These are phyloP conservation scores for Backusella parvicylindrica DNA, from an alignment of 192 early-diverging fungal genomes.

Conservation along the genomic window DNA sequence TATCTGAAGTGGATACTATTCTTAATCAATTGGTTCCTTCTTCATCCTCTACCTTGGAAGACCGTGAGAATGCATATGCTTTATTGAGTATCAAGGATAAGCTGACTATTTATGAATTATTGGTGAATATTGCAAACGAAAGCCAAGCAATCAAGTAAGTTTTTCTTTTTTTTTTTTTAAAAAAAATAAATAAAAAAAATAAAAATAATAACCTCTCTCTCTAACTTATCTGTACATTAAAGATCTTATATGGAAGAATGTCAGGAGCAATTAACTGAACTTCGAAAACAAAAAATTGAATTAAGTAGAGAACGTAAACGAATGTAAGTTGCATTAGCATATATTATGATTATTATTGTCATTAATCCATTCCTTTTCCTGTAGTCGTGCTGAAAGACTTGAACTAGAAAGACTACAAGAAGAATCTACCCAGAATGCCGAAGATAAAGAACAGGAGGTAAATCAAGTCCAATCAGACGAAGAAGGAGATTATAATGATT, in stretches of 20 bases:
- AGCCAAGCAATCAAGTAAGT: conserved; percentile 50
- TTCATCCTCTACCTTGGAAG: conserved; percentile 34
- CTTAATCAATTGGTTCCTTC: conserved; percentile 42
- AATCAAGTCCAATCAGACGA: not conserved
- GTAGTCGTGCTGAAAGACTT: conserved; percentile 33
- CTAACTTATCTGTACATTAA: not conserved
- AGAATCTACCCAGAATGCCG: conserved; percentile 1
- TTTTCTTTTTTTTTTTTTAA: too few species aligned
- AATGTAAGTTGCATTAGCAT: conserved; percentile 42
- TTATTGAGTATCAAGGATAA: conserved; percentile 46
- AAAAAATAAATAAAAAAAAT: too few species aligned
- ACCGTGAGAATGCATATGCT: conserved; percentile 38
- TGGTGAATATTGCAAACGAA: conserved; percentile 58
- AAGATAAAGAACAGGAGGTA: not conserved
- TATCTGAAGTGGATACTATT: conserved; percentile 44
- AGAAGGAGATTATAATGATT: conserved; percentile 20
- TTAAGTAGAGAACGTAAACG: conserved; percentile 61
- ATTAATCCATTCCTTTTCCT: not conserved
- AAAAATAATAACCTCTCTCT: too few species aligned
- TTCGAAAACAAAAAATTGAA: conserved; percentile 75
- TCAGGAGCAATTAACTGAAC: conserved; percentile 62
- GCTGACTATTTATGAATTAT: conserved; percentile 59
- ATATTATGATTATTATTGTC: not conserved
- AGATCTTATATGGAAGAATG: conserved; percentile 74
- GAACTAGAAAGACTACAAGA: conserved; percentile 36